Evolutionary conservation across 768 basidiomycete genomes (phyloP).

Genomic region (Lentinula raphanica): DNA sequence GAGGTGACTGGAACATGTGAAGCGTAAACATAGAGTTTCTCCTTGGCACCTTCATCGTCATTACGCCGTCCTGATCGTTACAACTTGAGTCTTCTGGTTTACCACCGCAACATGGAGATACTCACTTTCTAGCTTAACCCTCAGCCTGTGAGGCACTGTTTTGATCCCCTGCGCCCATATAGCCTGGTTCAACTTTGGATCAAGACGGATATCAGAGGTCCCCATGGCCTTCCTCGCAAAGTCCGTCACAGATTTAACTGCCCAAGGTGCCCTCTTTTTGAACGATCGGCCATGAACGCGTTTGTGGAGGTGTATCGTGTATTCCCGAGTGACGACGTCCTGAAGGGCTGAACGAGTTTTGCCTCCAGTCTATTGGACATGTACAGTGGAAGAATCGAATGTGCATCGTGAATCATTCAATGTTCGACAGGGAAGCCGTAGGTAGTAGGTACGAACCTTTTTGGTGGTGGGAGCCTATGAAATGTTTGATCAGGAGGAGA

Average conservation of each 20-base stretch:
- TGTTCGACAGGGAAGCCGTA: neutral
- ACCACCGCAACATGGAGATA: too few species aligned
- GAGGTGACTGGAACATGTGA: slow-evolving; percentile 69
- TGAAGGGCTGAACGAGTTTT: slow-evolving; percentile 95
- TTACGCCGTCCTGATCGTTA: slow-evolving; percentile 96
- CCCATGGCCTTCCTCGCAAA: slow-evolving; percentile 97
- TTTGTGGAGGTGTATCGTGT: slow-evolving; percentile 98
- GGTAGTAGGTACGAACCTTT: neutral
- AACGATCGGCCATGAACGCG: slow-evolving; percentile 87
- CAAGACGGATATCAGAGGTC: slow-evolving; percentile 87
- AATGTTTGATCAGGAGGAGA: neutral
- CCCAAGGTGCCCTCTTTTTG: slow-evolving; percentile 97
- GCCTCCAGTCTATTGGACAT: slow-evolving; percentile 37
- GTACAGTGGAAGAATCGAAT: neutral
- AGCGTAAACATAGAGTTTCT: slow-evolving; percentile 94
- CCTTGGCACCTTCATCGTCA: slow-evolving; percentile 97
- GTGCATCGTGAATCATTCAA: neutral
- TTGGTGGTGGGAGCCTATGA: neutral
- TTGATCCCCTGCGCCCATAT: slow-evolving; percentile 94
- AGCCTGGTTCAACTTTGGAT: slow-evolving; percentile 95
- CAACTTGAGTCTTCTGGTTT: too few species aligned
- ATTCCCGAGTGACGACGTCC: slow-evolving; percentile 97
- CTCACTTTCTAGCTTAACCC: slow-evolving; percentile 81
- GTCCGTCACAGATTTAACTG: slow-evolving; percentile 87
- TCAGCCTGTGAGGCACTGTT: slow-evolving; percentile 85